phyloP scores from a whole-genome alignment of 352 stramenopile genomes.

The Albugo candida region DNA sequence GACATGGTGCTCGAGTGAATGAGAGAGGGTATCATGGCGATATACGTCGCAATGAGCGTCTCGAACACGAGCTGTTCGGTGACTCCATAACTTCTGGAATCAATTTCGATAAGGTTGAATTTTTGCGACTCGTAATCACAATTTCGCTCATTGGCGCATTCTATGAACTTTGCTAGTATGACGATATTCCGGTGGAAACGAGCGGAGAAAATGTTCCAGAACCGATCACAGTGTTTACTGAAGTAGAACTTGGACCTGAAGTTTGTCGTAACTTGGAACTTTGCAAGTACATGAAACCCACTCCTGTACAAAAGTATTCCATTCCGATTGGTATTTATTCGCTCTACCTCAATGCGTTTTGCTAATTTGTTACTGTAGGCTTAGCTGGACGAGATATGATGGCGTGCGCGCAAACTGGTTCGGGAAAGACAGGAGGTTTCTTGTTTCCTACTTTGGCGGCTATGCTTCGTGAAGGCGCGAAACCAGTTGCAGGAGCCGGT shows the following conservation, averaged over 20 bases:
- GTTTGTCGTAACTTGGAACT: conserved; percentile 84
- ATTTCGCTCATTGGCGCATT: not conserved
- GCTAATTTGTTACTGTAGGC: conserved; percentile 6
- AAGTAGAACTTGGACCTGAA: conserved; percentile 81
- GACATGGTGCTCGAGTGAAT: conserved; percentile 64
- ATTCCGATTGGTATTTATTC: conserved; percentile 82
- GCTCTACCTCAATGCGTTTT: too few species aligned
- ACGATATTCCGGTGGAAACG: conserved; percentile 96
- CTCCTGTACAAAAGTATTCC: conserved; percentile 98
- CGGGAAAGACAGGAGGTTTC: conserved; percentile 92
- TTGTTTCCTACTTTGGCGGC: conserved; percentile 93
- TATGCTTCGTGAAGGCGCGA: conserved; percentile 80
- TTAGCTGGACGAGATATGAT: conserved; percentile 92
- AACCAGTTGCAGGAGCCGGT: conserved; percentile 8
- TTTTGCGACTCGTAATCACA: not conserved
- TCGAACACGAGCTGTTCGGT: conserved; percentile 88
- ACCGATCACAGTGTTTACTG: conserved; percentile 78
- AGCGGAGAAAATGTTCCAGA: conserved; percentile 86
- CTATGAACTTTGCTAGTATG: conserved; percentile 47
- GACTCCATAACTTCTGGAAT: conserved; percentile 88
- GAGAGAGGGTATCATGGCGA: conserved; percentile 95
- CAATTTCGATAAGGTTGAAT: conserved; percentile 90
- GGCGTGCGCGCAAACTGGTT: conserved; percentile 97
- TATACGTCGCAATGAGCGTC: conserved; percentile 74
- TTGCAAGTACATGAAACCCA: conserved; percentile 92